phyloP scores from a whole-genome alignment of 2,329 filamentous ascomycete species.

The Alternaria angustiovoidea region DNA sequence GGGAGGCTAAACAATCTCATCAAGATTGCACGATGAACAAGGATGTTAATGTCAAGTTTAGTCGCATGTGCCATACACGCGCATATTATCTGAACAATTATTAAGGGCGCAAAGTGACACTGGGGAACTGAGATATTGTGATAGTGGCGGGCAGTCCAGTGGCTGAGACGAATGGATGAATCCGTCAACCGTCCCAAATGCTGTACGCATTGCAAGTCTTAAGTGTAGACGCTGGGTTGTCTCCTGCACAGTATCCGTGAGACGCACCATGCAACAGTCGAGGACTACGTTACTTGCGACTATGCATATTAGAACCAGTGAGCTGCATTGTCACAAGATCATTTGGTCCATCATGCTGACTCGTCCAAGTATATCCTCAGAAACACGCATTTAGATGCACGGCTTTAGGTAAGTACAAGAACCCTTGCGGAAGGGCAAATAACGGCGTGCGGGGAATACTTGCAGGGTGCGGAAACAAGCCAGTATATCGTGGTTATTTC shows the following conservation, averaged over 20 bases:
- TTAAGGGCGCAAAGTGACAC: neutral
- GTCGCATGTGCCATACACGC: neutral
- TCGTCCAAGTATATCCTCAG: neutral
- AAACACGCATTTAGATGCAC: neutral
- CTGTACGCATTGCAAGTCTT: neutral
- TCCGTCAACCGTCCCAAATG: neutral
- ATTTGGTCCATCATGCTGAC: neutral
- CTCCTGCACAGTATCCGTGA: neutral
- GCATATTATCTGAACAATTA: neutral
- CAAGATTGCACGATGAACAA: neutral
- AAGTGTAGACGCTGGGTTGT: slow-evolving; percentile 6
- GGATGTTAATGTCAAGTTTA: neutral
- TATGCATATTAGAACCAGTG: neutral
- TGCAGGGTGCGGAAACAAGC: slow-evolving; percentile 5
- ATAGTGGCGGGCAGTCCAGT: neutral
- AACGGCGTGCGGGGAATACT: slow-evolving; percentile 1
- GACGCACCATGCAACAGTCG: neutral
- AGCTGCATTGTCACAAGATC: neutral
- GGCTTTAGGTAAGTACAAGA: neutral
- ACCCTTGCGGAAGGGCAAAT: neutral
- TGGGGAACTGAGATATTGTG: neutral
- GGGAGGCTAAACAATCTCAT: neutral
- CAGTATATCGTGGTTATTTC: neutral
- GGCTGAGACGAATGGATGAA: neutral
- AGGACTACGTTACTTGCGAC: neutral